Evolutionary conservation across 2,329 filamentous ascomycete species (phyloP).

Genomic region (Xylariales sp.): DNA sequence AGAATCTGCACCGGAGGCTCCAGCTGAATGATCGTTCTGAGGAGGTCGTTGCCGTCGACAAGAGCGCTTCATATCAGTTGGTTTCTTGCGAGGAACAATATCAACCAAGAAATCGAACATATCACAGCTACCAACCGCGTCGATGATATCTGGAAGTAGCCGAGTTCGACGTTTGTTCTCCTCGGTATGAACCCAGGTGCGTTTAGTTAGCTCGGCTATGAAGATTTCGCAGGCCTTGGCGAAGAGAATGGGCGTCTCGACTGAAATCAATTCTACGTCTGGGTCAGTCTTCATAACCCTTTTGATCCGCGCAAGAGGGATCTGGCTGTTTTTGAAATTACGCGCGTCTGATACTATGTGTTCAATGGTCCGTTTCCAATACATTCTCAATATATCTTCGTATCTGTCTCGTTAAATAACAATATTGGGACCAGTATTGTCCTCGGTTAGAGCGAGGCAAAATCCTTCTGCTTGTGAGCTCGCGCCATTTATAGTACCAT

Average conservation of each 20-base stretch:
- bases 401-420: conserved; percentile 92
- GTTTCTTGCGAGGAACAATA: conserved; percentile 94
- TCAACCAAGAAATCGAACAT: conserved; percentile 99
- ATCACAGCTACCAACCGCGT: conserved; percentile 91
- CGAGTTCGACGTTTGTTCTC: conserved; percentile 97
- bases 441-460: conserved; percentile 85
- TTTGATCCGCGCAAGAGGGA: conserved; percentile 97
- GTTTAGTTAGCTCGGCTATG: conserved; percentile 98
- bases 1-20: conserved; percentile 47
- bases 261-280: conserved; percentile 99
- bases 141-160: conserved; percentile 94
- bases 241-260: conserved; percentile 95
- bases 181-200: conserved; percentile 98
- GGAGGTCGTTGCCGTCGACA: conserved; percentile 45
- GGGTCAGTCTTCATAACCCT: conserved; percentile 99
- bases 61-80: conserved; percentile 77
- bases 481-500: conserved; percentile 69
- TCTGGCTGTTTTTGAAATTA: conserved; percentile 97
- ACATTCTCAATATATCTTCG: conserved; percentile 95
- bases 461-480: conserved; percentile 80
- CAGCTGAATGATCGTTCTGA: conserved; percentile 31
- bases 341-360: conserved; percentile 93
- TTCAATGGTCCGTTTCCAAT: conserved; percentile 98
- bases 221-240: conserved; percentile 99
- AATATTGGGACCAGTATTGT: conserved; percentile 92